Percentiles rank a stretch among this genome's conserved stretches.
Conservation (phyloP, 257 asterid genomes). For the Solanum habrochaites region DNA sequence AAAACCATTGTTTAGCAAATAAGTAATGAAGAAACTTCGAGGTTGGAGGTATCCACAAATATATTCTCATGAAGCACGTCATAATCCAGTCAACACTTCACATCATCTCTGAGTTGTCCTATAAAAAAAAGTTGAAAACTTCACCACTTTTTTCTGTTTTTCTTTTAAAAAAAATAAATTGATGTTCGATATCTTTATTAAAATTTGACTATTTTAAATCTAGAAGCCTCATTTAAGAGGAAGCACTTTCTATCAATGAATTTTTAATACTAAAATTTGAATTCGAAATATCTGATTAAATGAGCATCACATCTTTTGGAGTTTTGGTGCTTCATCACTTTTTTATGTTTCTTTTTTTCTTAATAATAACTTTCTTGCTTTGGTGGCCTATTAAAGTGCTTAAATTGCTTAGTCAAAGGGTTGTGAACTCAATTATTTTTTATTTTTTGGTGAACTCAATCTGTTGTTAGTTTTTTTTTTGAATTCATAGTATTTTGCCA, state of each 20-base stretch:
- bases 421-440: background rate
- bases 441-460: background rate
- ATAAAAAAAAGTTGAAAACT: background rate
- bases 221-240: no score
- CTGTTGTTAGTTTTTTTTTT: background rate
- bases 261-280: fast-evolving
- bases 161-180: no score
- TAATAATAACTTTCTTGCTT: background rate
- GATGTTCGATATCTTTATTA: no score
- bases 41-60: background rate
- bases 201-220: fast-evolving
- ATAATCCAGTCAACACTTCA: background rate
- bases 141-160: background rate
- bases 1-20: background rate
- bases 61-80: background rate
- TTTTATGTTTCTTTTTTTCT: background rate
- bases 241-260: fast-evolving
- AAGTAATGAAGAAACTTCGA: background rate
- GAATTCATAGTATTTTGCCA: background rate
- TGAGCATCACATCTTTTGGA: fast-evolving
- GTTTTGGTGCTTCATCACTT: background rate
- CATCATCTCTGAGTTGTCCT: background rate
- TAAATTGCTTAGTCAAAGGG: background rate
- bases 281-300: fast-evolving
- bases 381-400: background rate